phyloP scores from a whole-genome alignment of 176 grass and related monocot genomes.

The Rhynchospora breviuscula region DNA sequence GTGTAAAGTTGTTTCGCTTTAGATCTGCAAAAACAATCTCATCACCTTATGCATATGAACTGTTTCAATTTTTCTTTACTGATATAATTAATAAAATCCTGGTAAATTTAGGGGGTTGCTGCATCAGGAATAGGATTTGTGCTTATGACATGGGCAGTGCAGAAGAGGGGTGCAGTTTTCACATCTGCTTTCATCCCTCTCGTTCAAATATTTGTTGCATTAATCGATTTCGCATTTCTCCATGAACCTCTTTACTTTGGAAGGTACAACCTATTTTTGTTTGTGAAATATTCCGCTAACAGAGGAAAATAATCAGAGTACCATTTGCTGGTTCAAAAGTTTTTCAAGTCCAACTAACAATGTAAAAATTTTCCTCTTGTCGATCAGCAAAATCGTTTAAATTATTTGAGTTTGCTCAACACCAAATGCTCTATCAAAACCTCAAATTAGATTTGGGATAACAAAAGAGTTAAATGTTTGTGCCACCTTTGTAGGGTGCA shows the following conservation, averaged over 20 bases:
- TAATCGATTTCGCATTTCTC: conserved; percentile 47
- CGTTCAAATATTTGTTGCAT: conserved; percentile 55
- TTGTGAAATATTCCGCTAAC: background rate
- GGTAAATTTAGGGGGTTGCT: conserved; percentile 33
- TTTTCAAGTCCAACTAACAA: background rate
- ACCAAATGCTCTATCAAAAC: background rate
- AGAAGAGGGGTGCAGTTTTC: conserved; percentile 68
- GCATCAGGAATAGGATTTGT: conserved; percentile 70
- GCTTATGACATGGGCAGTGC: conserved; percentile 70
- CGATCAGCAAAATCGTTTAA: background rate
- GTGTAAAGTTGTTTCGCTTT: too few species aligned
- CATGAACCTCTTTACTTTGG: conserved; percentile 66
- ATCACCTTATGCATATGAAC: background rate
- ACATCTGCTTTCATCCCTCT: conserved; percentile 77
- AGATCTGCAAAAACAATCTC: background rate
- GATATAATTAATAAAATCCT: background rate
- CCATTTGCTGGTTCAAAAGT: background rate
- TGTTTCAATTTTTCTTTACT: background rate
- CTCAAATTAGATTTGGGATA: background rate
- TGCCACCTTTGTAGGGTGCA: background rate
- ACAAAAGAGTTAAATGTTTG: background rate
- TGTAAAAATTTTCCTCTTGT: background rate
- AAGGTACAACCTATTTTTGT: conserved; percentile 28
- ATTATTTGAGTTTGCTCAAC: background rate
- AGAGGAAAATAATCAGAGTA: background rate